Percentiles rank a stretch among this genome's conserved stretches.
Conservation (phyloP, 1,284 basidiomycete genomes). For the Austroboletus niveus region DNA sequence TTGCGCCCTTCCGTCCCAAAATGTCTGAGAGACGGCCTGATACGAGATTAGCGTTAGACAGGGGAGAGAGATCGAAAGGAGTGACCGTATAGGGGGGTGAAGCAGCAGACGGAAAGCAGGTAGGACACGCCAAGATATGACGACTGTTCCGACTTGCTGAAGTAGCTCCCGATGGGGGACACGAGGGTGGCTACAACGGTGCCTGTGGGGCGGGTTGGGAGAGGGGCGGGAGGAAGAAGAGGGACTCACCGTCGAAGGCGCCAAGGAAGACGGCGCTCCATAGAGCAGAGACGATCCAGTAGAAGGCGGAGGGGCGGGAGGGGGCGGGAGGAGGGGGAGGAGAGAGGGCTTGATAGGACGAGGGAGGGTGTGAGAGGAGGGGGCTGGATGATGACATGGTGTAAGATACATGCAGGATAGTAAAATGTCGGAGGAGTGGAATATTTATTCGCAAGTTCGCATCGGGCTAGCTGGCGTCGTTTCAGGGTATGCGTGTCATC, state of each 20-base stretch:
- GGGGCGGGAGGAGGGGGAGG: neutral
- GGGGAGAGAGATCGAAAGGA: slow-evolving; percentile 16
- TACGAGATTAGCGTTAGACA: slow-evolving; percentile 24
- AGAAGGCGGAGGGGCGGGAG: slow-evolving; percentile 44
- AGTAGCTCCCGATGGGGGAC: slow-evolving; percentile 76
- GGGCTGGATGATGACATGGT: slow-evolving; percentile 6
- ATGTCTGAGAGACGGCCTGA: slow-evolving; percentile 84
- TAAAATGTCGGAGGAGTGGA: slow-evolving; percentile 4
- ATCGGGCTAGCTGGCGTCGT: slow-evolving; percentile 13
- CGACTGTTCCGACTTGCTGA: slow-evolving; percentile 74
- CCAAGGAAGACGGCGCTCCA: slow-evolving; percentile 81
- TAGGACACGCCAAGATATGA: slow-evolving; percentile 89
- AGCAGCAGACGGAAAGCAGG: slow-evolving; percentile 85
- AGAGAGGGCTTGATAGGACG: neutral
- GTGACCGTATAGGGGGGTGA: slow-evolving; percentile 85
- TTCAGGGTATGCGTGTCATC: slow-evolving; percentile 30
- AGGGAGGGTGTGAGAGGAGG: neutral
- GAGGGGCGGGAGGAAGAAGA: neutral
- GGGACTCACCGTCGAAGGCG: slow-evolving; percentile 69
- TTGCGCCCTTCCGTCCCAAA: slow-evolving; percentile 80
- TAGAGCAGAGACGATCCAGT: slow-evolving; percentile 70
- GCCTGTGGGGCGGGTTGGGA: slow-evolving; percentile 39
- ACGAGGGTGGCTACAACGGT: slow-evolving; percentile 78
- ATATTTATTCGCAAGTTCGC: slow-evolving; percentile 17
- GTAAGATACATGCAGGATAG: neutral